Evolutionary conservation across 2,329 filamentous ascomycete genomes (phyloP).

Genomic region (Aspergillus fructus): DNA sequence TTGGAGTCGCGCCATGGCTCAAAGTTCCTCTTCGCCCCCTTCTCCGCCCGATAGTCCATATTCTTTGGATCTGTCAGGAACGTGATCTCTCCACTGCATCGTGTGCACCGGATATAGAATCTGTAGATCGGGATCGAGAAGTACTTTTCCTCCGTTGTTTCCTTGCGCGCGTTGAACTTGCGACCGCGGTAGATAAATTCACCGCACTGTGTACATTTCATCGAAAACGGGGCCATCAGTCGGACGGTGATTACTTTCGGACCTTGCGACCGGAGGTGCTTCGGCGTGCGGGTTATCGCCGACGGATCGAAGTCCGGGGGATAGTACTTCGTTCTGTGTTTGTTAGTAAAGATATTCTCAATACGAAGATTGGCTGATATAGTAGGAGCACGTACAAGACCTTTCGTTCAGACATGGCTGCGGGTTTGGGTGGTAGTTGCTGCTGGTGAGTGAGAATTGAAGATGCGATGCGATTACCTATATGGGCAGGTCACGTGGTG

Average conservation of each 20-base stretch:
- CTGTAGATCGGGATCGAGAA: slow-evolving; percentile 82
- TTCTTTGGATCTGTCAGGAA: slow-evolving; percentile 95
- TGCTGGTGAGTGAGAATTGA: neutral
- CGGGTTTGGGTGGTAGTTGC: neutral
- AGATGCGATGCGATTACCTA: neutral
- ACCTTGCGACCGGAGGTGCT: slow-evolving; percentile 60
- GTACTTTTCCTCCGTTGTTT: slow-evolving; percentile 88
- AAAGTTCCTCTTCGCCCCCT: slow-evolving; percentile 86
- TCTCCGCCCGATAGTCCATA: slow-evolving; percentile 80
- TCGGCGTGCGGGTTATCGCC: slow-evolving; percentile 66
- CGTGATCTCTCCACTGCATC: slow-evolving; percentile 82
- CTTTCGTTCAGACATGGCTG: slow-evolving; percentile 70
- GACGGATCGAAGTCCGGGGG: slow-evolving; percentile 86
- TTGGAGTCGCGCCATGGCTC: slow-evolving; percentile 77
- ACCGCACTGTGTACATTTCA: slow-evolving; percentile 64
- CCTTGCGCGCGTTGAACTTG: slow-evolving; percentile 94
- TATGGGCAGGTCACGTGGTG: slow-evolving; percentile 2
- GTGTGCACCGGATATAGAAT: slow-evolving; percentile 88
- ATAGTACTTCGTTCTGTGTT: slow-evolving; percentile 46
- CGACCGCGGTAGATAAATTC: slow-evolving; percentile 91
- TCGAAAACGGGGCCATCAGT: slow-evolving; percentile 83
- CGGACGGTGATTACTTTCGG: slow-evolving; percentile 83
- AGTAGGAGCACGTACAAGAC: slow-evolving; percentile 3
- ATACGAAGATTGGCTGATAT: neutral
- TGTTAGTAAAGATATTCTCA: neutral